Percentiles rank a stretch among this genome's conserved stretches.
phyloP scores from a whole-genome alignment of 148 eudicot species.

The Hydrangea macrophylla region DNA sequence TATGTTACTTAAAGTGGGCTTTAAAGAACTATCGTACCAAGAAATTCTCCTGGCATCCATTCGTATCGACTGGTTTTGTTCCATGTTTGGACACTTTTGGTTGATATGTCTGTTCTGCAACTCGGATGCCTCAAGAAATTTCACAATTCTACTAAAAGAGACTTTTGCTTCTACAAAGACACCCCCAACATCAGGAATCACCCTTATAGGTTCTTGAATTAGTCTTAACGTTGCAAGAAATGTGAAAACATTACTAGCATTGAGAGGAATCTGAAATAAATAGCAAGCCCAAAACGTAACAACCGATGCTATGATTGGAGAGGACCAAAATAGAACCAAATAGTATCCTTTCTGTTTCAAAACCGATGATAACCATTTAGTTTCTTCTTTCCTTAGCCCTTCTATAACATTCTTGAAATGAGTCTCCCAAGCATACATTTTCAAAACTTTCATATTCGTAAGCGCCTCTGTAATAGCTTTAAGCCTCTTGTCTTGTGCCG shows the following conservation, averaged over 20 bases:
- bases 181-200: constrained; percentile 47
- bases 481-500: constrained; percentile 40
- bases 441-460: constrained; percentile 47
- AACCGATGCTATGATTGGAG: constrained; percentile 38
- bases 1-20: constrained; percentile 31
- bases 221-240: constrained; percentile 51
- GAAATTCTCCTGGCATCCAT: constrained; percentile 23
- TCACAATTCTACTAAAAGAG: constrained; percentile 31
- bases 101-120: constrained; percentile 17
- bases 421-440: constrained; percentile 65
- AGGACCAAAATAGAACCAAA: constrained; percentile 41
- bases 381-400: constrained; percentile 37
- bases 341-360: constrained; percentile 33
- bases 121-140: constrained; percentile 50
- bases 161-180: constrained; percentile 46
- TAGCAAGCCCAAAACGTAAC: constrained; percentile 47
- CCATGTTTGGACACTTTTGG: not conserved
- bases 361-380: constrained; percentile 30
- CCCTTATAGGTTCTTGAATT: constrained; percentile 50
- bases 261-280: constrained; percentile 31
- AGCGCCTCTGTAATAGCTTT: constrained; percentile 41
- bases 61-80: constrained; percentile 9
- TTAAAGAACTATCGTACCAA: constrained; percentile 36
- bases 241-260: constrained; percentile 46
- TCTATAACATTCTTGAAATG: constrained; percentile 38